phyloP scores from a whole-genome alignment of 345 rosid genomes.

The Rhodamnia argentea region DNA sequence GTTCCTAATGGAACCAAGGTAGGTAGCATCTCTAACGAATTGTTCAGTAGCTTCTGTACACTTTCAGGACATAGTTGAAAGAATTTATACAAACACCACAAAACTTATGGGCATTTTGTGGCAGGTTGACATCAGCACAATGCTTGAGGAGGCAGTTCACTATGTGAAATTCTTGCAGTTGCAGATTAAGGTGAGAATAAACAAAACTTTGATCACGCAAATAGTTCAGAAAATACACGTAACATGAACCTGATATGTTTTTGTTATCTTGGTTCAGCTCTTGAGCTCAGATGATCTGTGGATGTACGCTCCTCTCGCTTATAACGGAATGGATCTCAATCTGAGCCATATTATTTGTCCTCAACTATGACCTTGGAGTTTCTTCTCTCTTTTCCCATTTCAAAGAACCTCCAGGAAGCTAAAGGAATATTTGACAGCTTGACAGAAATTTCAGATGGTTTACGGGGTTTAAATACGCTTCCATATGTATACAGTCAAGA shows the following conservation, averaged over 20 bases:
- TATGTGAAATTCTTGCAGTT: slow-evolving; percentile 81
- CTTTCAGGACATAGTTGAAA: neutral
- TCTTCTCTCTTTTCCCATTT: neutral
- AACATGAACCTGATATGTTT: neutral
- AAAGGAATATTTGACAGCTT: neutral
- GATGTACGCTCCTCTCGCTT: slow-evolving; percentile 88
- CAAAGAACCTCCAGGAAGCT: neutral
- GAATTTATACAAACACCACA: neutral
- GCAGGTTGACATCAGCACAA: slow-evolving; percentile 70
- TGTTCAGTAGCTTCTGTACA: neutral
- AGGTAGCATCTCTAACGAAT: neutral
- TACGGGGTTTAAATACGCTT: neutral
- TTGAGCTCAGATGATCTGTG: slow-evolving; percentile 82
- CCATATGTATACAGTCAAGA: neutral
- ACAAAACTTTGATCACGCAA: neutral
- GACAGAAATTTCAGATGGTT: neutral
- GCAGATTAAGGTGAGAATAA: slow-evolving; percentile 53
- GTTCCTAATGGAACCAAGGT: slow-evolving; percentile 88
- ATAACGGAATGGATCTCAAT: slow-evolving; percentile 61
- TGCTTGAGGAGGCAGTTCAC: slow-evolving; percentile 86
- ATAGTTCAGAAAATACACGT: neutral
- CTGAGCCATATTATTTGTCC: slow-evolving; percentile 45
- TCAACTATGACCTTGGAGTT: neutral
- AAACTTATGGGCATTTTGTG: neutral
- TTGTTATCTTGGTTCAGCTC: slow-evolving; percentile 24